Conservation (phyloP, 2,329 filamentous ascomycete species). For the Microsporum ferrugineum region DNA sequence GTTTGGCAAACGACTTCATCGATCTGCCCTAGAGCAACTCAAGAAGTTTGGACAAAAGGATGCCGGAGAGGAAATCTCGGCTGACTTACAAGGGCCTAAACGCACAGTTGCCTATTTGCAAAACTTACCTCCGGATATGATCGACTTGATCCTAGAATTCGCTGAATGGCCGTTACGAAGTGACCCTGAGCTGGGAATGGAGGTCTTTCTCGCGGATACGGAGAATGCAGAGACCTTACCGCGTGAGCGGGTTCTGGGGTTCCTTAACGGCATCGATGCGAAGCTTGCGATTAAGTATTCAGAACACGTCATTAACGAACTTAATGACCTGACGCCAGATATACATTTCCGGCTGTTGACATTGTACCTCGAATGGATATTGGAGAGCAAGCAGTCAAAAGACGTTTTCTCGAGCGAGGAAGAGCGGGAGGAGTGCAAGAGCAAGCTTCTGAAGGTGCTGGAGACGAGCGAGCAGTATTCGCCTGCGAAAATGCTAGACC, state of each 20-base stretch:
- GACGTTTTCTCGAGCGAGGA: slow-evolving; percentile 29
- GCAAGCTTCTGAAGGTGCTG: slow-evolving; percentile 62
- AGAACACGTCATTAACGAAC: slow-evolving; percentile 79
- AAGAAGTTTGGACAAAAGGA: slow-evolving; percentile 56
- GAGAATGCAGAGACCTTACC: slow-evolving; percentile 89
- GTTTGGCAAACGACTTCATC: slow-evolving; percentile 86
- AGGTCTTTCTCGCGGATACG: slow-evolving; percentile 83
- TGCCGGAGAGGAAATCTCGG: slow-evolving; percentile 25
- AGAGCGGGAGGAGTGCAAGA: slow-evolving; percentile 48
- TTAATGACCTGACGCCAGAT: slow-evolving; percentile 71
- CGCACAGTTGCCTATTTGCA: slow-evolving; percentile 86
- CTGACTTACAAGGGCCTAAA: slow-evolving; percentile 63
- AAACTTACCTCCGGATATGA: slow-evolving; percentile 70
- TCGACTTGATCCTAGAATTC: slow-evolving; percentile 85
- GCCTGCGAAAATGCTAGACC: slow-evolving; percentile 60
- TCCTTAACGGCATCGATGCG: slow-evolving; percentile 57
- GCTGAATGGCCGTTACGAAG: slow-evolving; percentile 72
- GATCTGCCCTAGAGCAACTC: slow-evolving; percentile 71
- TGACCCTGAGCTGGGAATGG: slow-evolving; percentile 69
- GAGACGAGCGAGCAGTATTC: slow-evolving; percentile 70
- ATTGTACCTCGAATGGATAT: slow-evolving; percentile 51
- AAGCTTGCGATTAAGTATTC: slow-evolving; percentile 69
- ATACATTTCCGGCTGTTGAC: slow-evolving; percentile 78
- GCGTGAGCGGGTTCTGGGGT: slow-evolving; percentile 61
- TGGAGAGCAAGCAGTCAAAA: slow-evolving; percentile 30